A percentile compares a stretch with the other conserved stretches of the same genome.
phyloP scores from a whole-genome alignment of 305 asterid genomes.

The Ruellia speciosa region DNA sequence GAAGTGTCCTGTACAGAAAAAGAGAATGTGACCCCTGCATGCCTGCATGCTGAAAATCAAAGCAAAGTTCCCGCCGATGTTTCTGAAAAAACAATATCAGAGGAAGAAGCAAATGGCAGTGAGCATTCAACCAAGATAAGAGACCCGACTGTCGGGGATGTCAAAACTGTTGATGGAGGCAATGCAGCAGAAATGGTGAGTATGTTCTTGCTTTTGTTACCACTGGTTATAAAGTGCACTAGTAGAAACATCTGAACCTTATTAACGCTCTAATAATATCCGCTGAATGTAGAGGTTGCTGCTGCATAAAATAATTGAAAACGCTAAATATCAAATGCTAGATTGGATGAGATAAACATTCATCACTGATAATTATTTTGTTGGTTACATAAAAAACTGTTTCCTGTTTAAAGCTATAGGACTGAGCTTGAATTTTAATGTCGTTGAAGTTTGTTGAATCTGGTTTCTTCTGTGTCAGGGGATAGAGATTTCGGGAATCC shows the following conservation, averaged over 20 bases:
- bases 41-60: constrained; percentile 24
- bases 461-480: constrained; percentile 35
- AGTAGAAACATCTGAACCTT: constrained; percentile 5
- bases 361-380: no score
- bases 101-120: constrained; percentile 22
- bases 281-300: background rate
- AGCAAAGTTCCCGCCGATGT: constrained; percentile 24
- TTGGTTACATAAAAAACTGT: background rate
- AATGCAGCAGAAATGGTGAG: constrained; percentile 40
- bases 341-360: background rate
- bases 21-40: constrained; percentile 46
- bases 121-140: constrained; percentile 23
- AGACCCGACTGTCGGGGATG: constrained; percentile 28
- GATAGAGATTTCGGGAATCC: constrained; percentile 44
- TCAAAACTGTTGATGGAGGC: constrained; percentile 27
- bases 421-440: constrained; percentile 17
- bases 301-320: constrained; percentile 5
- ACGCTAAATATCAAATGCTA: background rate
- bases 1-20: constrained; percentile 41
- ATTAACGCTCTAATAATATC: constrained; percentile 3
- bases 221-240: constrained; percentile 5
- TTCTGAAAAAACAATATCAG: constrained; percentile 30
- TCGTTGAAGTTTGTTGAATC: background rate
- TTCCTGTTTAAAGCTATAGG: no score
- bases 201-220: constrained; percentile 16